These are phyloP conservation scores for Podaxis rugospora DNA, from an alignment of 768 basidiomycete species.

Conservation along the genomic window DNA sequence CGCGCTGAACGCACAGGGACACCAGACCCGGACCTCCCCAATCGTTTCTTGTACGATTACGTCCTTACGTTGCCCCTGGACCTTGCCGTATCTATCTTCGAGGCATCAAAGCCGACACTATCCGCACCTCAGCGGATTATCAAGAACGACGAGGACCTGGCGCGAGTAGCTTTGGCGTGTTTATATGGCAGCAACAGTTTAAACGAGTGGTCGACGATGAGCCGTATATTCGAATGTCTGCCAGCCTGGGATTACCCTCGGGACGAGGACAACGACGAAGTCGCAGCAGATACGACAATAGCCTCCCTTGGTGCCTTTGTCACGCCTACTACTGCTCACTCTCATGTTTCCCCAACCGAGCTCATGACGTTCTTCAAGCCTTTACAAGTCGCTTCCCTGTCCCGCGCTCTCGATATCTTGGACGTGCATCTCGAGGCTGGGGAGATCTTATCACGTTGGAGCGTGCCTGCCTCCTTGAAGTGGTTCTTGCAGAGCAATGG, in stretches of 20 bases:
- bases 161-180: constrained; percentile 80
- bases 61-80: constrained; percentile 65
- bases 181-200: constrained; percentile 78
- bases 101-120: constrained; percentile 88
- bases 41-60: constrained; percentile 66
- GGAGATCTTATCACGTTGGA: constrained; percentile 88
- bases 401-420: constrained; percentile 81
- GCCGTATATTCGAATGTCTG: constrained; percentile 90
- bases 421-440: constrained; percentile 94
- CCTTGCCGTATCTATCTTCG: constrained; percentile 73
- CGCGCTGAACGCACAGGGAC: constrained; percentile 76
- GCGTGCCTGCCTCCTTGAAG: constrained; percentile 73
- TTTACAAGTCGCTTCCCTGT: constrained; percentile 68
- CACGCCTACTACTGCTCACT: constrained; percentile 60
- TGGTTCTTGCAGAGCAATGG: constrained; percentile 84
- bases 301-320: constrained; percentile 78
- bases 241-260: constrained; percentile 77
- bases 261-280: constrained; percentile 59
- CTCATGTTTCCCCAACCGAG: constrained; percentile 58
- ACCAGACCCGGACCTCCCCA: constrained; percentile 64
- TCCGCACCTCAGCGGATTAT: constrained; percentile 68
- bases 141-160: constrained; percentile 78
- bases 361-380: constrained; percentile 81
- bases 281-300: constrained; percentile 79
- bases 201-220: constrained; percentile 81